Evolutionary conservation across 1,139 yeast genomes (phyloP).

Genomic region (Suhomyces wounanorum): DNA sequence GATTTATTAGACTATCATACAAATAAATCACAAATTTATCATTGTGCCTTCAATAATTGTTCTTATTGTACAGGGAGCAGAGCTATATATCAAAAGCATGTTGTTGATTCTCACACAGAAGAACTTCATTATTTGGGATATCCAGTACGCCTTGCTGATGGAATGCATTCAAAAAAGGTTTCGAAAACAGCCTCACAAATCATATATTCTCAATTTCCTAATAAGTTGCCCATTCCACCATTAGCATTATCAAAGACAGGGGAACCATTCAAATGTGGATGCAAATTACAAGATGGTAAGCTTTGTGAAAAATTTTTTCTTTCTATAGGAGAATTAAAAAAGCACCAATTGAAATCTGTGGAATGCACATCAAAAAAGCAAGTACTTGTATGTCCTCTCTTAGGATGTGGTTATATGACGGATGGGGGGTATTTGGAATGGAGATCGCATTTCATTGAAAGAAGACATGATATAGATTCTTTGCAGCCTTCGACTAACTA

Average conservation of each 20-base stretch:
- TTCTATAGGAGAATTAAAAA: slow-evolving; percentile 18
- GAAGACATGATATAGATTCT: slow-evolving; percentile 23
- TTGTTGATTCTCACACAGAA: slow-evolving; percentile 28
- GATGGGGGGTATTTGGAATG: slow-evolving; percentile 39
- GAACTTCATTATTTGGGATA: slow-evolving; percentile 35
- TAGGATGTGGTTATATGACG: slow-evolving; percentile 46
- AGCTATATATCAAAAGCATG: slow-evolving; percentile 32
- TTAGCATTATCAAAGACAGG: slow-evolving; percentile 26
- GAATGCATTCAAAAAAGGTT: slow-evolving; percentile 12
- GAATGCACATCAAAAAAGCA: slow-evolving; percentile 32
- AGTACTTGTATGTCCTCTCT: slow-evolving; percentile 40
- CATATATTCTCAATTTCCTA: slow-evolving; percentile 31
- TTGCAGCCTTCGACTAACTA: neutral
- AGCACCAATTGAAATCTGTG: slow-evolving; percentile 26
- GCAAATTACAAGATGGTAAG: slow-evolving; percentile 3
- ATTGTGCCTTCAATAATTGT: slow-evolving; percentile 37
- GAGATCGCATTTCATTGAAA: slow-evolving; percentile 32
- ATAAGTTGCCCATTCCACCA: slow-evolving; percentile 26
- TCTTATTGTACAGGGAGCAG: slow-evolving; percentile 36
- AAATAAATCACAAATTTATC: slow-evolving; percentile 17
- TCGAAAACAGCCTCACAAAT: slow-evolving; percentile 14
- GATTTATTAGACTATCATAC: slow-evolving; percentile 9
- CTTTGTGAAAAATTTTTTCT: slow-evolving; percentile 25
- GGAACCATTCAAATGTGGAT: slow-evolving; percentile 17
- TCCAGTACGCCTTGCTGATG: slow-evolving; percentile 24